Percentiles rank a stretch among this genome's conserved stretches.
These are phyloP conservation scores for Cicer chorassanicum DNA, from an alignment of 306 rosid genomes.

Conservation along the genomic window DNA sequence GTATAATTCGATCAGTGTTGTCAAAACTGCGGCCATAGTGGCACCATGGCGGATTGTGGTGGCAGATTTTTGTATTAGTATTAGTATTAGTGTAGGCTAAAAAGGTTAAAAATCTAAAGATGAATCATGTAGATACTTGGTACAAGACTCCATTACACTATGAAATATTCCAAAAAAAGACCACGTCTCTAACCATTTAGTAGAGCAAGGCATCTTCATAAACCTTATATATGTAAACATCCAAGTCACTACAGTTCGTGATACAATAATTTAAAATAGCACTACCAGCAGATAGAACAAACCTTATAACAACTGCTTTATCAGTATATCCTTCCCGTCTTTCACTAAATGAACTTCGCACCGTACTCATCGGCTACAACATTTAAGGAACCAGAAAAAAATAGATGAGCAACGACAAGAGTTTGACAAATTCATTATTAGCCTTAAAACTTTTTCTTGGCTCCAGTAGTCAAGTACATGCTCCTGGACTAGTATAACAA, in stretches of 20 bases:
- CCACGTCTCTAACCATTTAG: constrained; percentile 16
- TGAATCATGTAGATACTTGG: neutral
- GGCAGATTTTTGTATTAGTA: neutral
- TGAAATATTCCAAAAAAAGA: constrained; percentile 6
- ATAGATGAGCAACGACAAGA: constrained; percentile 42
- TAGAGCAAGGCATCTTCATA: constrained; percentile 10
- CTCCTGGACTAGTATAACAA: neutral
- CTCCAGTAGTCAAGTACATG: constrained; percentile 5
- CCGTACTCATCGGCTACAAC: constrained; percentile 81
- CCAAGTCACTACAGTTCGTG: neutral
- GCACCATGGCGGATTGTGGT: no score
- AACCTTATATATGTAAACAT: constrained; percentile 22
- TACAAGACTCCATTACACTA: constrained; percentile 11
- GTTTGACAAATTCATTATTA: constrained; percentile 38
- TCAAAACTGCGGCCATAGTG: no score
- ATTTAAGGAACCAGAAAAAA: constrained; percentile 40
- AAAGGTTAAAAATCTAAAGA: neutral
- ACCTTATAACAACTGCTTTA: constrained; percentile 92
- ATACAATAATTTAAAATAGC: constrained; percentile 25
- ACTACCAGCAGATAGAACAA: constrained; percentile 40
- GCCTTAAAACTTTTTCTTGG: constrained; percentile 31
- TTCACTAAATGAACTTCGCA: constrained; percentile 78
- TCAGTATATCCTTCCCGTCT: constrained; percentile 93
- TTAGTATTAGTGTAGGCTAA: neutral
- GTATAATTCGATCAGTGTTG: neutral